Evolutionary conservation across 495 filamentous ascomycete species (phyloP).

Genomic region (Penicillium bialowiezense): DNA sequence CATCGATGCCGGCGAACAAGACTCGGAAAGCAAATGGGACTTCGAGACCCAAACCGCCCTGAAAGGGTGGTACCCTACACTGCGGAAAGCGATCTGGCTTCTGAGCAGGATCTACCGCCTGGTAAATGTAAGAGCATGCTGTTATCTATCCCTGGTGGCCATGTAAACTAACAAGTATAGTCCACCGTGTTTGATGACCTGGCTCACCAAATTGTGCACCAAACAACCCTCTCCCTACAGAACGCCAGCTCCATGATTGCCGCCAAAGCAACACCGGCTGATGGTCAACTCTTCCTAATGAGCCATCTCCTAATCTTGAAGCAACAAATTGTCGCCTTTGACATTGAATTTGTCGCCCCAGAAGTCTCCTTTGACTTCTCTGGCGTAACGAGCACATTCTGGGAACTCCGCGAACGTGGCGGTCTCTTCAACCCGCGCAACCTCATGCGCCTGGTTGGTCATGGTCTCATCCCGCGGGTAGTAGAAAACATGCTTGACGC

Average conservation of each 20-base stretch:
- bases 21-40: slow-evolving; percentile 50
- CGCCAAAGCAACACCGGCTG: slow-evolving; percentile 54
- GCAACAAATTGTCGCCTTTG: slow-evolving; percentile 86
- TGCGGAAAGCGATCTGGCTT: slow-evolving; percentile 77
- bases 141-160: not conserved
- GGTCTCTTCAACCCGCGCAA: slow-evolving; percentile 67
- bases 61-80: slow-evolving; percentile 62
- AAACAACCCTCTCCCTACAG: slow-evolving; percentile 66
- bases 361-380: slow-evolving; percentile 75
- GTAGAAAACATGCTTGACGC: slow-evolving; percentile 72
- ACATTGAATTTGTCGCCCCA: slow-evolving; percentile 82
- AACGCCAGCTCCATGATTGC: slow-evolving; percentile 47
- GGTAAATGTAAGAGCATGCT: slow-evolving; percentile 53
- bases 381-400: slow-evolving; percentile 74
- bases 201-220: slow-evolving; percentile 73
- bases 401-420: slow-evolving; percentile 66
- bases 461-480: slow-evolving; percentile 57
- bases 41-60: slow-evolving; percentile 49
- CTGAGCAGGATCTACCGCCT: slow-evolving; percentile 81
- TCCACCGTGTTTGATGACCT: slow-evolving; percentile 75
- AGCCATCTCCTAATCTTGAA: slow-evolving; percentile 89
- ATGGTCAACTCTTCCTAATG: slow-evolving; percentile 83
- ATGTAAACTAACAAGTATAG: slow-evolving; percentile 26
- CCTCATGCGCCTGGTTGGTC: slow-evolving; percentile 56
- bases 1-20: slow-evolving; percentile 49